Conservation (phyloP, 2,329 filamentous ascomycete genomes). For the Trichoderma sp. region DNA sequence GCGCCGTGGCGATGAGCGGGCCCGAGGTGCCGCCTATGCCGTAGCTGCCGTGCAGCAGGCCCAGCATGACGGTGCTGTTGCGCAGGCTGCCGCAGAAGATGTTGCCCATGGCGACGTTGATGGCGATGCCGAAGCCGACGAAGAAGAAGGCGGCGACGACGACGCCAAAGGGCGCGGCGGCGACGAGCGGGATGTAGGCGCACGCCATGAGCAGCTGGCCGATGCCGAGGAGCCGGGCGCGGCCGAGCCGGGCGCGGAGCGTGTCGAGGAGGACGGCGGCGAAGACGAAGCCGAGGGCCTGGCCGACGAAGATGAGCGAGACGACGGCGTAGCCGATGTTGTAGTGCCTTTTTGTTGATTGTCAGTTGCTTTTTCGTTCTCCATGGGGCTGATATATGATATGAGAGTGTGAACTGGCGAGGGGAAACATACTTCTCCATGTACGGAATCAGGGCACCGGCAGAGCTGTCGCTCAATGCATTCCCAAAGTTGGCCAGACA, state of each 20-base stretch:
- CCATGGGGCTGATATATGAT: background rate
- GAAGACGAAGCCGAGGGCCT: slow-evolving; percentile 74
- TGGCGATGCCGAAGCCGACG: slow-evolving; percentile 60
- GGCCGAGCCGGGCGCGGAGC: slow-evolving; percentile 64
- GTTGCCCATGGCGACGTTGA: slow-evolving; percentile 61
- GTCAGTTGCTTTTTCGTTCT: background rate
- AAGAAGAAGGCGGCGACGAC: slow-evolving; percentile 71
- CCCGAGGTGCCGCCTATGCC: slow-evolving; percentile 67
- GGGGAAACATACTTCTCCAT: slow-evolving; percentile 60
- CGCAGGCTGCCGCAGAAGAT: slow-evolving; percentile 60
- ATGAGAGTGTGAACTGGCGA: too few relatives aligned
- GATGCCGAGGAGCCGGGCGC: slow-evolving; percentile 64
- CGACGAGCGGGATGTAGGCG: slow-evolving; percentile 67
- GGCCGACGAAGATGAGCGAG: slow-evolving; percentile 79
- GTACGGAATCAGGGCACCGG: slow-evolving; percentile 79
- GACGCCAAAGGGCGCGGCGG: slow-evolving; percentile 68
- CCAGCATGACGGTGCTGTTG: slow-evolving; percentile 58
- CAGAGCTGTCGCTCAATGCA: slow-evolving; percentile 73
- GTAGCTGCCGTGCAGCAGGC: slow-evolving; percentile 67
- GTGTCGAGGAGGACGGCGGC: slow-evolving; percentile 71
- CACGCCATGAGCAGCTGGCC: slow-evolving; percentile 58
- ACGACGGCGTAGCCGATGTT: slow-evolving; percentile 75
- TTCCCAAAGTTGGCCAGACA: slow-evolving; percentile 69
- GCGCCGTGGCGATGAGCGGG: slow-evolving; percentile 72
- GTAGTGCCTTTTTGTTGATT: slow-evolving; percentile 57